These are phyloP conservation scores for Hyphopichia pseudoburtonii DNA, from an alignment of 1,139 yeast species.

Conservation along the genomic window DNA sequence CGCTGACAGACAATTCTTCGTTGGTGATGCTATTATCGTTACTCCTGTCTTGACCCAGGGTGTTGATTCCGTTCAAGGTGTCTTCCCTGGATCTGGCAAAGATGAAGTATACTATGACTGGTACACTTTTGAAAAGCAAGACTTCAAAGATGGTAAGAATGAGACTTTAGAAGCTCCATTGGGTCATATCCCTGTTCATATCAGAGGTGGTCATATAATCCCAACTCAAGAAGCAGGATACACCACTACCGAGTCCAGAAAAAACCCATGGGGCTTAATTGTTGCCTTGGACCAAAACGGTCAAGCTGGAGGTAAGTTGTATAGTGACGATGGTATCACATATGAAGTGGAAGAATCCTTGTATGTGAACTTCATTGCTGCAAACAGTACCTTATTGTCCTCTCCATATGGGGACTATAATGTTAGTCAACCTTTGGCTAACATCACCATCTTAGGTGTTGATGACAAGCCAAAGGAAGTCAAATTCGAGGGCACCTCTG, in stretches of 20 bases:
- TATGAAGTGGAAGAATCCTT: slow-evolving; percentile 17
- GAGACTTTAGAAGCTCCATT: slow-evolving; percentile 22
- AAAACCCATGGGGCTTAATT: slow-evolving; percentile 27
- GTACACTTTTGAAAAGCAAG: slow-evolving; percentile 24
- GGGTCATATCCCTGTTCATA: slow-evolving; percentile 22
- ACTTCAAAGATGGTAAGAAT: slow-evolving; percentile 20
- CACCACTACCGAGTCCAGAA: slow-evolving; percentile 26
- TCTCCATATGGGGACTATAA: slow-evolving; percentile 18
- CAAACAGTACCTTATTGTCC: slow-evolving; percentile 13
- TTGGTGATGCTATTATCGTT: slow-evolving; percentile 23
- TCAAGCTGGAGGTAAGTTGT: slow-evolving; percentile 18
- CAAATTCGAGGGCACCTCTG: slow-evolving; percentile 13
- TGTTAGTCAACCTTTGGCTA: slow-evolving; percentile 21
- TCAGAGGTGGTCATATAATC: slow-evolving; percentile 20
- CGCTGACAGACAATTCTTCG: slow-evolving; percentile 22
- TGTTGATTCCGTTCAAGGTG: slow-evolving; percentile 21
- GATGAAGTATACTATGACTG: slow-evolving; percentile 31
- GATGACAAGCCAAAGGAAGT: slow-evolving; percentile 18
- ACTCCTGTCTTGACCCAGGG: slow-evolving; percentile 24
- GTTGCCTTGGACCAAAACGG: slow-evolving; percentile 24
- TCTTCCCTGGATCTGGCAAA: slow-evolving; percentile 20
- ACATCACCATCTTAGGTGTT: slow-evolving; percentile 26
- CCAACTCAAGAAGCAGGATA: slow-evolving; percentile 31
- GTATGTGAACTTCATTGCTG: slow-evolving; percentile 18
- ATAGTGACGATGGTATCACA: slow-evolving; percentile 30